These are phyloP conservation scores for Pleodorina starrii DNA, from an alignment of 139 green algal species.

Conservation along the genomic window DNA sequence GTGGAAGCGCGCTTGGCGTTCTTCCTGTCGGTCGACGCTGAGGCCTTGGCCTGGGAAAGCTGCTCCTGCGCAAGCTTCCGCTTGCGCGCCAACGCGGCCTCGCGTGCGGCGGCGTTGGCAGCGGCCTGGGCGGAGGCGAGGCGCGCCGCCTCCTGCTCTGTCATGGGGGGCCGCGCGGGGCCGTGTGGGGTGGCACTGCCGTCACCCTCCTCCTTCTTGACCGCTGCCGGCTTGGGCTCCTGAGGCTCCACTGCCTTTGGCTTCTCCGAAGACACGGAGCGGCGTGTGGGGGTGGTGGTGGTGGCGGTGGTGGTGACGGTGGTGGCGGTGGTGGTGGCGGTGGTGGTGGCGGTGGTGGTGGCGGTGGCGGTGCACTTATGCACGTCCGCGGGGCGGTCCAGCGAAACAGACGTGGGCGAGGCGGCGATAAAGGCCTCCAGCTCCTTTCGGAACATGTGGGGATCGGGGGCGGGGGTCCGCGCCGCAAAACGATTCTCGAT, in stretches of 20 bases:
- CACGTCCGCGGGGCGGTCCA: background rate
- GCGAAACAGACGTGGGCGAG: too few species aligned
- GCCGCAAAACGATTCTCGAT: background rate
- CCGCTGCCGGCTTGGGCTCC: too few species aligned
- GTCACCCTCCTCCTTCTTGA: too few species aligned
- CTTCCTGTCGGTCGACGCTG: background rate
- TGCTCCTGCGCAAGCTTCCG: background rate
- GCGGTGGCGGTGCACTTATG: background rate
- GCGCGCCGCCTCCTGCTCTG: slow-evolving; percentile 8
- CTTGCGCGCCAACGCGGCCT: background rate
- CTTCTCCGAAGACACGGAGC: too few species aligned
- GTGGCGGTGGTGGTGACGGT: too few species aligned
- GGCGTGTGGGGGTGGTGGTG: too few species aligned
- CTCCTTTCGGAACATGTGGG: background rate
- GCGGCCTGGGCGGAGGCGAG: background rate
- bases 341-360: background rate
- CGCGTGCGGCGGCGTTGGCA: background rate
- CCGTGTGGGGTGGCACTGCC: too few species aligned
- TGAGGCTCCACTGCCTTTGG: too few species aligned
- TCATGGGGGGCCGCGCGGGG: slow-evolving; percentile 22
- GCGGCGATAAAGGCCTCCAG: background rate
- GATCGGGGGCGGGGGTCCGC: background rate
- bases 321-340: too few species aligned
- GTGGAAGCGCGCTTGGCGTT: background rate
- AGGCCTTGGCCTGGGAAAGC: too few species aligned